phyloP scores from a whole-genome alignment of 306 rosid genomes.

The Medicago arabica region DNA sequence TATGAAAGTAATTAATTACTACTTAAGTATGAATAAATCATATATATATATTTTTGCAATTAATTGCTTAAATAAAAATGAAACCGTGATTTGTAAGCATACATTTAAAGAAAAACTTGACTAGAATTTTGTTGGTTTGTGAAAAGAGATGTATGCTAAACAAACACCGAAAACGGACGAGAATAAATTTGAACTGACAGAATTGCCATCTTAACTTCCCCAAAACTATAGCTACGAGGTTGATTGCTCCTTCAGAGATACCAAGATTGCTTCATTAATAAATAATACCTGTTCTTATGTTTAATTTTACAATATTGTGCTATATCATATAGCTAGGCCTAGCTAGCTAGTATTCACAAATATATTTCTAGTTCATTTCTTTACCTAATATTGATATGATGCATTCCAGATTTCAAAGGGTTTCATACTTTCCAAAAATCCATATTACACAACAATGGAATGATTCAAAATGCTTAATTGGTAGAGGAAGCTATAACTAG shows the following conservation, averaged over 20 bases:
- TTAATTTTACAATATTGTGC: background rate
- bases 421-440: too few relatives aligned
- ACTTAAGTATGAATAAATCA: background rate
- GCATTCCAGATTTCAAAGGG: too few relatives aligned
- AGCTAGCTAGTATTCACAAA: too few relatives aligned
- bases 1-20: background rate
- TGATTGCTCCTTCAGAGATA: constrained; percentile 3
- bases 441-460: too few relatives aligned
- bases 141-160: constrained; percentile 22
- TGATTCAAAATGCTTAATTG: constrained; percentile 7
- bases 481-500: background rate
- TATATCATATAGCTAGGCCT: too few relatives aligned
- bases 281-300: background rate
- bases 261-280: too few relatives aligned
- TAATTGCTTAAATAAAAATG: constrained; percentile 13
- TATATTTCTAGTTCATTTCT: too few relatives aligned
- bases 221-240: constrained; percentile 36
- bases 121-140: constrained; percentile 25
- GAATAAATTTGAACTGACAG: constrained; percentile 48
- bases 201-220: constrained; percentile 56
- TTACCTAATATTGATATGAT: too few relatives aligned
- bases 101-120: constrained; percentile 36
- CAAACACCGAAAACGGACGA: too few relatives aligned
- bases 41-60: constrained; percentile 7
- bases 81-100: constrained; percentile 46